phyloP scores from a whole-genome alignment of 2,329 filamentous ascomycete genomes.

The Fusarium mangiferae region DNA sequence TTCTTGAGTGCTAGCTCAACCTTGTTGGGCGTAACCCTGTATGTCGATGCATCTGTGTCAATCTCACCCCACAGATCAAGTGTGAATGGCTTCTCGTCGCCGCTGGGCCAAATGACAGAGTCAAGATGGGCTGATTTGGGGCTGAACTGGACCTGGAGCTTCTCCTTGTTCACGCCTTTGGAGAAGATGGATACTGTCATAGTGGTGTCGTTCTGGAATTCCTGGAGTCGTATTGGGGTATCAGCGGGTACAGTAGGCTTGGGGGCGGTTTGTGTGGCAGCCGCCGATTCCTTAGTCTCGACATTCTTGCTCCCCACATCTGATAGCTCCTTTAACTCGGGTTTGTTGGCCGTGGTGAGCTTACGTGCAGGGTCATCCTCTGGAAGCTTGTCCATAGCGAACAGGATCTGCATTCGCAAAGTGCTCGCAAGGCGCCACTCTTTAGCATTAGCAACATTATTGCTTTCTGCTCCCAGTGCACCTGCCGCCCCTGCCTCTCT shows the following conservation, averaged over 20 bases:
- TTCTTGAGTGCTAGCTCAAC: constrained; percentile 82
- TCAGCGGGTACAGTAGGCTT: constrained; percentile 39
- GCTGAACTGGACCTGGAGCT: constrained; percentile 52
- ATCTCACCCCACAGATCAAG: constrained; percentile 74
- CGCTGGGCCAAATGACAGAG: constrained; percentile 50
- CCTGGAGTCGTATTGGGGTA: constrained; percentile 45
- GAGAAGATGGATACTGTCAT: constrained; percentile 56
- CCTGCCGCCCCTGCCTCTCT: background rate
- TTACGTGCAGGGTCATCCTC: constrained; percentile 58
- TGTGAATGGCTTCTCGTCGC: constrained; percentile 71
- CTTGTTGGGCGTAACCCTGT: constrained; percentile 78
- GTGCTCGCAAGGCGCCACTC: constrained; percentile 56
- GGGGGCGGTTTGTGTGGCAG: background rate
- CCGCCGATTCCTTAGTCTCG: background rate
- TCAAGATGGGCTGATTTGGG: constrained; percentile 43
- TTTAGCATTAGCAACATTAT: constrained; percentile 22
- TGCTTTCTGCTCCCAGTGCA: background rate
- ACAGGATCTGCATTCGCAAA: constrained; percentile 60
- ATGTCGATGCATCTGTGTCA: constrained; percentile 68
- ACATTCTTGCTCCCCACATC: constrained; percentile 14
- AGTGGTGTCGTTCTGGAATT: constrained; percentile 50
- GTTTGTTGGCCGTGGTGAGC: constrained; percentile 51
- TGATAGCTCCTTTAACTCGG: constrained; percentile 46
- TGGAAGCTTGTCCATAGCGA: constrained; percentile 56
- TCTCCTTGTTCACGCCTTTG: constrained; percentile 54